Conservation (phyloP, 345 rosid genomes). For the Bretschneidera sinensis region DNA sequence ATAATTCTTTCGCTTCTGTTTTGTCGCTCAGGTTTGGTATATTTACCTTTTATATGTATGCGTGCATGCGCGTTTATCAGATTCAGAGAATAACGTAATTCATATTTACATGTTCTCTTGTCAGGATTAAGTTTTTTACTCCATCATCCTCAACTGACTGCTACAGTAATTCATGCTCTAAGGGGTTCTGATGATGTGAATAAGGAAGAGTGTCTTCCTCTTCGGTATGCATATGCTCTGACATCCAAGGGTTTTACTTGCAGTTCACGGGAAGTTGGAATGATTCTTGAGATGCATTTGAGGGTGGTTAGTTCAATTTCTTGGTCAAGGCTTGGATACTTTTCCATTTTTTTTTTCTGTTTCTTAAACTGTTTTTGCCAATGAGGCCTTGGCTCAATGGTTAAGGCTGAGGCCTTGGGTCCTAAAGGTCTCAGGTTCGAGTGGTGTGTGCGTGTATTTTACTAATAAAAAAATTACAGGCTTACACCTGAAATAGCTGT, state of each 20-base stretch:
- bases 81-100: constrained; percentile 10
- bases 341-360: constrained; percentile 3
- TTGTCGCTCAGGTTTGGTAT: constrained; percentile 64
- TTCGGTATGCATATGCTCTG: constrained; percentile 76
- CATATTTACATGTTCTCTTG: constrained; percentile 23
- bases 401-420: too few species aligned
- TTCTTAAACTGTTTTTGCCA: neutral
- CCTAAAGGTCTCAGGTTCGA: too few species aligned
- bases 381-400: too few species aligned
- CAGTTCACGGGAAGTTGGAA: constrained; percentile 72
- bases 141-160: constrained; percentile 68
- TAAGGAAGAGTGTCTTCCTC: constrained; percentile 87
- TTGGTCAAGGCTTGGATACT: constrained; percentile 2
- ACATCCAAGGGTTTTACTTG: constrained; percentile 89
- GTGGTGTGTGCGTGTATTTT: too few species aligned
- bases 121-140: constrained; percentile 84
- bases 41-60: constrained; percentile 2
- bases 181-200: constrained; percentile 50
- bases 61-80: neutral
- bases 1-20: constrained; percentile 76
- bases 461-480: neutral
- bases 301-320: constrained; percentile 76
- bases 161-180: constrained; percentile 60
- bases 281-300: constrained; percentile 83
- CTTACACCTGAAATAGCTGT: neutral